Percentiles rank a stretch among this genome's conserved stretches.
Evolutionary conservation across 371 early-diverging fungal species (phyloP).

Genomic region (Parasitella parasitica): DNA sequence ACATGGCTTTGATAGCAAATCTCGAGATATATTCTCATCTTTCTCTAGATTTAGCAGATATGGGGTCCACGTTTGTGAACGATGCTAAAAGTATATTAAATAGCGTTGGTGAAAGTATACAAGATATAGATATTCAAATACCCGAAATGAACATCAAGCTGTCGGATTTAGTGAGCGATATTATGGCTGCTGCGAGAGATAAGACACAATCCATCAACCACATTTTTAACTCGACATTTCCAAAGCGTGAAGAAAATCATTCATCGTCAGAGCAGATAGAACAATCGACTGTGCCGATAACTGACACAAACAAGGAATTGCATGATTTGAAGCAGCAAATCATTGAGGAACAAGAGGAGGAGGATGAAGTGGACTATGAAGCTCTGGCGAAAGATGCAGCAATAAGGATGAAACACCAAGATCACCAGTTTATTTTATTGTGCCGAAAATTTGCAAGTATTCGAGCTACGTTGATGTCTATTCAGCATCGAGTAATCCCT

Average conservation of each 20-base stretch:
- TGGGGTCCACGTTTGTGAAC: constrained; percentile 22
- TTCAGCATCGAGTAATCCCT: constrained; percentile 70
- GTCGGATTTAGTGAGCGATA: constrained; percentile 32
- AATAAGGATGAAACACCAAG: constrained; percentile 28
- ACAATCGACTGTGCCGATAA: not conserved
- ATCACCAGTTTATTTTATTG: constrained; percentile 79
- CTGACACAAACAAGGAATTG: not conserved
- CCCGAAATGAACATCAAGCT: constrained; percentile 39
- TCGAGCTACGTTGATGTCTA: constrained; percentile 83
- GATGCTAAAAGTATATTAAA: constrained; percentile 25
- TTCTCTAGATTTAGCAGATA: constrained; percentile 36
- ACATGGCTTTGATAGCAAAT: not conserved
- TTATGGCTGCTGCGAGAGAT: constrained; percentile 18
- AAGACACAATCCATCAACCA: constrained; percentile 14
- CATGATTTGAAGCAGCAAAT: not conserved
- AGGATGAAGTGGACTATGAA: constrained; percentile 11
- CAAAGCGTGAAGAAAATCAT: not conserved
- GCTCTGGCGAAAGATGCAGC: not conserved
- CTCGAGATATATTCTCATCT: not conserved
- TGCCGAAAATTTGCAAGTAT: constrained; percentile 91
- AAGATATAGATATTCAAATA: constrained; percentile 34
- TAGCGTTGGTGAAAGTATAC: constrained; percentile 28
- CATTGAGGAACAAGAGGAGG: not conserved
- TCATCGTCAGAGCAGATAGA: not conserved
- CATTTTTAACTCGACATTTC: constrained; percentile 10